Conservation (phyloP, 495 filamentous ascomycete genomes). For the Aspergillus ostianus region DNA sequence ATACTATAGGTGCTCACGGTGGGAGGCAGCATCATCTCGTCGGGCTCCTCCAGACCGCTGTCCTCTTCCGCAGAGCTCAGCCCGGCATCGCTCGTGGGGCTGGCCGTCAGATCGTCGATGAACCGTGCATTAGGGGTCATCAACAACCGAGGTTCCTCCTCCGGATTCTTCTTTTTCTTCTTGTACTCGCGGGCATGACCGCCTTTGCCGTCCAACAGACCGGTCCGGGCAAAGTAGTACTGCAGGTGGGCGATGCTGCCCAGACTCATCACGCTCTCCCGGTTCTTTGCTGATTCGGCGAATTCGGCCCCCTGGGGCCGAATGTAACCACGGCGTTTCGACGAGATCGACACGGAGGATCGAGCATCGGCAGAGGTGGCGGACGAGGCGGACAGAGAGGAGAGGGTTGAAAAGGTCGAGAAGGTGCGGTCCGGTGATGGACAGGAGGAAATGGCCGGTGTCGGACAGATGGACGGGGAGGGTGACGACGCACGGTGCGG, state of each 20-base stretch:
- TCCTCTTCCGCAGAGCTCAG: conserved; percentile 42
- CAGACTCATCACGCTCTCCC: conserved; percentile 92
- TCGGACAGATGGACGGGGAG: conserved; percentile 57
- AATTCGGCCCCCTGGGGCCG: conserved; percentile 89
- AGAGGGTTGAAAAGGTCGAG: conserved; percentile 74
- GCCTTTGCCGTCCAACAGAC: conserved; percentile 89
- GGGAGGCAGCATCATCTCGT: conserved; percentile 80
- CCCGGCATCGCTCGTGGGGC: conserved; percentile 48
- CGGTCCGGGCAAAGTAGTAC: conserved; percentile 96
- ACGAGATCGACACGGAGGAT: conserved; percentile 54
- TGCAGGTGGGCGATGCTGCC: conserved; percentile 97
- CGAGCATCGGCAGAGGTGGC: conserved; percentile 53
- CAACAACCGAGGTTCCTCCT: conserved; percentile 39
- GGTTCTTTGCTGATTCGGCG: conserved; percentile 79
- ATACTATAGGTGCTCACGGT: conserved; percentile 95
- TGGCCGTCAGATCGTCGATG: conserved; percentile 48
- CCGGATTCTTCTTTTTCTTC: conserved; percentile 49
- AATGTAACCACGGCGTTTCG: conserved; percentile 77
- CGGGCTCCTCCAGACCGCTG: conserved; percentile 58
- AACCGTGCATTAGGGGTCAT: conserved; percentile 44
- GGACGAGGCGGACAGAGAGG: conserved; percentile 67
- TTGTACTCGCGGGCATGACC: conserved; percentile 73
- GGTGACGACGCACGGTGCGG: conserved; percentile 52
- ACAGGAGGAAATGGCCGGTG: conserved; percentile 60
- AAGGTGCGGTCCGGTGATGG: conserved; percentile 69